phyloP scores from a whole-genome alignment of 1,284 basidiomycete genomes.

The Cryptococcus amylolentus region DNA sequence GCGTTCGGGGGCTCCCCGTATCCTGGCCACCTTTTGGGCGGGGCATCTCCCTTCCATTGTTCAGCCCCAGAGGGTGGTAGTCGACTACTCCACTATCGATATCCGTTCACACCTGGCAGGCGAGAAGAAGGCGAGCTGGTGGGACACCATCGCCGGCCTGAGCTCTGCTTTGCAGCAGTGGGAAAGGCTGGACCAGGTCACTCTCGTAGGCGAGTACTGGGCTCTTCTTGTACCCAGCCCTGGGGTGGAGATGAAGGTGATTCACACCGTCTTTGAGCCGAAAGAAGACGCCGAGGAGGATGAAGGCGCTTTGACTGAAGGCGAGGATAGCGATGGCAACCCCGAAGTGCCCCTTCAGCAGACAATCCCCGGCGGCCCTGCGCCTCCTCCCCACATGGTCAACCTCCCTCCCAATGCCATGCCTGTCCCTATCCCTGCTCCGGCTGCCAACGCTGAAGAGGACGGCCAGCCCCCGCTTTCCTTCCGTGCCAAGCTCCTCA shows the following conservation, averaged over 20 bases:
- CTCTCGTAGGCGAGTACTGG: slow-evolving; percentile 11
- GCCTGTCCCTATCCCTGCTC: neutral
- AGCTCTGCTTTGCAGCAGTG: slow-evolving; percentile 11
- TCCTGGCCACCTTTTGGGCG: slow-evolving; percentile 14
- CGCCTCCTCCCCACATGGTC: neutral
- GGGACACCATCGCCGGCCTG: slow-evolving; percentile 11
- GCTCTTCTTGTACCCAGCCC: slow-evolving; percentile 8
- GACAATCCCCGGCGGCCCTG: neutral
- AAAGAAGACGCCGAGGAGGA: neutral
- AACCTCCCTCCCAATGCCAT: neutral
- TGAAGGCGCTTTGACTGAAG: neutral
- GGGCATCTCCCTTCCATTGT: slow-evolving; percentile 8
- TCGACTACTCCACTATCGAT: slow-evolving; percentile 10
- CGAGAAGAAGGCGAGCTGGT: slow-evolving; percentile 6
- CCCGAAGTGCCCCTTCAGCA: neutral
- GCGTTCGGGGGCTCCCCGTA: slow-evolving; percentile 11
- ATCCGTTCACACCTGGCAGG: neutral
- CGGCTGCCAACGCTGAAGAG: neutral
- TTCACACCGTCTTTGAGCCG: slow-evolving; percentile 3
- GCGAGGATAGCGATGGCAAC: neutral
- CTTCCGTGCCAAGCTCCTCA: slow-evolving; percentile 7
- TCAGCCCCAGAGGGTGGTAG: slow-evolving; percentile 5
- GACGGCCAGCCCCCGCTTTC: neutral
- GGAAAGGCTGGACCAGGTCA: slow-evolving; percentile 7
- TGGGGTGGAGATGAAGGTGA: slow-evolving; percentile 8